Evolutionary conservation across 2,329 filamentous ascomycete genomes (phyloP).

Genomic region (Fusarium fracticaudum): DNA sequence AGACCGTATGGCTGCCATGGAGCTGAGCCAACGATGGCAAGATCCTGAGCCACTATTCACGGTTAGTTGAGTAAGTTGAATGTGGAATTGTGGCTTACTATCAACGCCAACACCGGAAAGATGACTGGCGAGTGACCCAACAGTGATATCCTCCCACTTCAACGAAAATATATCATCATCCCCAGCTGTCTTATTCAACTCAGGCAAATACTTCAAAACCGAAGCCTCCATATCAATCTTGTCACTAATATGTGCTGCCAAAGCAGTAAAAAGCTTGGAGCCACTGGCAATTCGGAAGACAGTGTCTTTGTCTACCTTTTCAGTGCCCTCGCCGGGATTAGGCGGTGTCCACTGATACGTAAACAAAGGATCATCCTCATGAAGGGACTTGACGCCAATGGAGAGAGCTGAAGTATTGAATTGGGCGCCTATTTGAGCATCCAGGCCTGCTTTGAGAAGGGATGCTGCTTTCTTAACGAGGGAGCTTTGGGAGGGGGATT

Average conservation of each 20-base stretch:
- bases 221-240: conserved; percentile 52
- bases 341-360: conserved; percentile 54
- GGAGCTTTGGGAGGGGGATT: conserved; percentile 44
- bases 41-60: conserved; percentile 46
- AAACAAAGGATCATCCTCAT: conserved; percentile 50
- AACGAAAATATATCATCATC: conserved; percentile 47
- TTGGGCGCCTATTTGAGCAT: conserved; percentile 33
- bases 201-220: conserved; percentile 57
- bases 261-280: conserved; percentile 47
- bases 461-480: conserved; percentile 43
- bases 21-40: conserved; percentile 40
- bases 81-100: conserved; percentile 32
- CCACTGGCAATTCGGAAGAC: conserved; percentile 49
- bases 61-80: not conserved
- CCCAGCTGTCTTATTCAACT: conserved; percentile 41
- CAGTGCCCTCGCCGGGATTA: conserved; percentile 37
- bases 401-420: conserved; percentile 51
- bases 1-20: conserved; percentile 47
- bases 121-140: conserved; percentile 56
- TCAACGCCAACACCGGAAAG: conserved; percentile 55
- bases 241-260: conserved; percentile 45
- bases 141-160: conserved; percentile 59
- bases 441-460: conserved; percentile 39
- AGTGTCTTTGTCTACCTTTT: conserved; percentile 45
- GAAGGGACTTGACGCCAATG: conserved; percentile 53